These are phyloP conservation scores for Onygenales sp. DNA, from an alignment of 2,329 filamentous ascomycete genomes.

Conservation along the genomic window DNA sequence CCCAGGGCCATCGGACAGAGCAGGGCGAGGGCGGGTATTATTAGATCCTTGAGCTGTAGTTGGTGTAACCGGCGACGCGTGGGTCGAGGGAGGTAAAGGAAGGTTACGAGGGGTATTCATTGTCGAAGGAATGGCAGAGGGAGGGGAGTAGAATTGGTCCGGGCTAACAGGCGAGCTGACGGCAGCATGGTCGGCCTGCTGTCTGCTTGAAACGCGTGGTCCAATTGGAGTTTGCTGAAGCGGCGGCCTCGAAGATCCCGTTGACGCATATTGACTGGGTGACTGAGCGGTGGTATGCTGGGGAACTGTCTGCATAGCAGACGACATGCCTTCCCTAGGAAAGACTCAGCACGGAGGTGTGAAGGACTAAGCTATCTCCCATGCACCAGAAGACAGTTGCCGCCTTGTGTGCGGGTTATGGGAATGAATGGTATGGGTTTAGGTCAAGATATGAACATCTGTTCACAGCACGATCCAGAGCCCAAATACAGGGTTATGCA, in stretches of 20 bases:
- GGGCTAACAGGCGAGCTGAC: conserved; percentile 16
- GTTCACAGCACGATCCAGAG: not conserved
- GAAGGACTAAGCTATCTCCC: not conserved
- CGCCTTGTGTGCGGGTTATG: not conserved
- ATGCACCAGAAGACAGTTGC: conserved; percentile 12
- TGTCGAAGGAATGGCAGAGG: conserved; percentile 27
- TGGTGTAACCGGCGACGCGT: conserved; percentile 33
- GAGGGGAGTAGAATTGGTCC: conserved; percentile 23
- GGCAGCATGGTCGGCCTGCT: conserved; percentile 11
- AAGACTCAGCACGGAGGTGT: conserved; percentile 10
- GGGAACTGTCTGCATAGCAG: conserved; percentile 53
- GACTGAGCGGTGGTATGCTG: conserved; percentile 43
- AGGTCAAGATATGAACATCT: not conserved
- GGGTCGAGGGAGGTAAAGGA: conserved; percentile 30
- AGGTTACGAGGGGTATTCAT: conserved; percentile 38
- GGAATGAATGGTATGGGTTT: not conserved
- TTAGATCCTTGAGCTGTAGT: conserved; percentile 8
- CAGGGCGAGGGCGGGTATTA: conserved; percentile 16
- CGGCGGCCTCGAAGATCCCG: conserved; percentile 41
- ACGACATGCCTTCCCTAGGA: conserved; percentile 46
- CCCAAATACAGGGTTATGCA: not conserved
- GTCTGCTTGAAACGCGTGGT: conserved; percentile 11
- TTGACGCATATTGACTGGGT: conserved; percentile 34
- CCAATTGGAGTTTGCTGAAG: conserved; percentile 42
- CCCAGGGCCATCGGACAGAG: conserved; percentile 43